These are phyloP conservation scores for Cryoendolithus antarcticus DNA, from an alignment of 2,329 filamentous ascomycete species.

Conservation along the genomic window DNA sequence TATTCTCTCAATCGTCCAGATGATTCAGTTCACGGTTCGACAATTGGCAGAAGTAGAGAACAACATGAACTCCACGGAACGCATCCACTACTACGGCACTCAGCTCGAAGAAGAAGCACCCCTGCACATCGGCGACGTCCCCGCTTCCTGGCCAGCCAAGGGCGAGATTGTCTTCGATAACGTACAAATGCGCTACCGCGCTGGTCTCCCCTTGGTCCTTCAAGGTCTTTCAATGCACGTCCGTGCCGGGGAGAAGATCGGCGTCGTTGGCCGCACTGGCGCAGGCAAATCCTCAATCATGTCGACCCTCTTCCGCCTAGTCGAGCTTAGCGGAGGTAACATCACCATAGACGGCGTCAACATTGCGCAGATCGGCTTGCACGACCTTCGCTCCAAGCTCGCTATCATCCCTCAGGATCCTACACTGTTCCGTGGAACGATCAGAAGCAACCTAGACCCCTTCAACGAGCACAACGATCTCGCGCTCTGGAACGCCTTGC, in stretches of 20 bases:
- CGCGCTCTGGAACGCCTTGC: slow-evolving; percentile 64
- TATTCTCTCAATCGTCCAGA: slow-evolving; percentile 82
- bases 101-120: slow-evolving; percentile 82
- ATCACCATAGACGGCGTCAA: slow-evolving; percentile 39
- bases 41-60: slow-evolving; percentile 95
- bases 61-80: slow-evolving; percentile 93
- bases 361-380: slow-evolving; percentile 61
- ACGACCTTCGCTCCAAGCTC: slow-evolving; percentile 62
- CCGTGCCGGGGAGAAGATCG: slow-evolving; percentile 62
- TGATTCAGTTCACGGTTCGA: slow-evolving; percentile 93
- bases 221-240: slow-evolving; percentile 52
- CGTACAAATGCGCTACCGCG: slow-evolving; percentile 40
- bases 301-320: slow-evolving; percentile 65
- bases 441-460: slow-evolving; percentile 68
- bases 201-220: slow-evolving; percentile 36
- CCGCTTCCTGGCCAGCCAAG: slow-evolving; percentile 68
- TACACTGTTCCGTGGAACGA: slow-evolving; percentile 69
- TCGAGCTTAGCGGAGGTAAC: slow-evolving; percentile 34
- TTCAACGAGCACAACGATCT: slow-evolving; percentile 68
- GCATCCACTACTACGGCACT: slow-evolving; percentile 79
- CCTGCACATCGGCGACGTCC: slow-evolving; percentile 59
- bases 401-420: slow-evolving; percentile 73
- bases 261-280: slow-evolving; percentile 69
- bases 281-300: slow-evolving; percentile 78
- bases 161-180: slow-evolving; percentile 51